phyloP scores from a whole-genome alignment of 73 alveolate species.

The Effrenium voratum region DNA sequence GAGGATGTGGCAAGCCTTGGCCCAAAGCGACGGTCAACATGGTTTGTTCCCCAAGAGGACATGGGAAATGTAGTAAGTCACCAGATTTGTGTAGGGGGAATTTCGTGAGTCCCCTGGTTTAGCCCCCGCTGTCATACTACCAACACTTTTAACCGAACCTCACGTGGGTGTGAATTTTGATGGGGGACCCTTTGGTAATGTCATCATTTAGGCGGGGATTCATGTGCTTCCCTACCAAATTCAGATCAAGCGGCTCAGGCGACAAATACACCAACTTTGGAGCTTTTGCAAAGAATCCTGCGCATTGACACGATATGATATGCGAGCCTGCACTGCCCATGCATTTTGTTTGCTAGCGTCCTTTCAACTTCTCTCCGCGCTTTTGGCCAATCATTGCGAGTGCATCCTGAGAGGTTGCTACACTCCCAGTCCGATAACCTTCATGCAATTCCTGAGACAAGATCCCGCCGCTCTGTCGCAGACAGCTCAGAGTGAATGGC shows the following conservation, averaged over 20 bases:
- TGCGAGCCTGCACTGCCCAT: not conserved
- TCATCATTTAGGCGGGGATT: no score
- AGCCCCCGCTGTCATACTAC: no score
- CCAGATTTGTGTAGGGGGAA: no score
- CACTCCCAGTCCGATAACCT: not conserved
- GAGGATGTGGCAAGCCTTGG: conserved; percentile 73
- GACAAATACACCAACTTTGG: conserved; percentile 55
- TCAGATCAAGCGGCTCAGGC: conserved; percentile 29
- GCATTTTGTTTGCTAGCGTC: not conserved
- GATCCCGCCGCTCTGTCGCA: conserved; percentile 40
- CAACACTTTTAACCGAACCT: no score
- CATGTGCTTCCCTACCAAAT: no score
- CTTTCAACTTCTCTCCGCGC: conserved; percentile 17
- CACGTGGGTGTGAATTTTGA: no score
- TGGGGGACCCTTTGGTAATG: no score
- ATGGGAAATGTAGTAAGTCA: not conserved
- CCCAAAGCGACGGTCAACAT: not conserved
- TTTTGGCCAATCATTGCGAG: conserved; percentile 12
- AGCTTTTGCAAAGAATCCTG: conserved; percentile 22
- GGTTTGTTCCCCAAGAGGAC: not conserved
- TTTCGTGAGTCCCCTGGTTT: no score
- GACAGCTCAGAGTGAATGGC: conserved; percentile 79
- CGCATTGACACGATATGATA: not conserved
- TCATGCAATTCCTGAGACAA: not conserved
- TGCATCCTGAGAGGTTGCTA: not conserved